These are phyloP conservation scores for Chaetothyriales sp. DNA, from an alignment of 2,329 filamentous ascomycete genomes.

Conservation along the genomic window DNA sequence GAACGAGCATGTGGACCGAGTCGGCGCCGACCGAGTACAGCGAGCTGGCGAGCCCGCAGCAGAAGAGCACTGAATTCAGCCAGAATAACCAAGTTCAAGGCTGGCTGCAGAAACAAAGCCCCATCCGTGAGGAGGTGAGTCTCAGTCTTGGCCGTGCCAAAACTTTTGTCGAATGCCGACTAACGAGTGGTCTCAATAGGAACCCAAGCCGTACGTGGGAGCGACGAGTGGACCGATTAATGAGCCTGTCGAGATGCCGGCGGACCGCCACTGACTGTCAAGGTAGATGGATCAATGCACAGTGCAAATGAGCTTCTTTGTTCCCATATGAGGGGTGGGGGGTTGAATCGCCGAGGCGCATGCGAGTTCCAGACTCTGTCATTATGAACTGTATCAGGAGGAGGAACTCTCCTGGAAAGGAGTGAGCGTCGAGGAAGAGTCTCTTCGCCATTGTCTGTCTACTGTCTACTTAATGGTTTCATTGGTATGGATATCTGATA, in stretches of 20 bases:
- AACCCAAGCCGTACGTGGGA: background rate
- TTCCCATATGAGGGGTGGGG: background rate
- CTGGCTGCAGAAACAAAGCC: background rate
- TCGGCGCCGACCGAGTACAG: background rate
- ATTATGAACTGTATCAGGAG: background rate
- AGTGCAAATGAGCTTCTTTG: no score
- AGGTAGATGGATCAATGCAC: no score
- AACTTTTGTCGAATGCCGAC: background rate
- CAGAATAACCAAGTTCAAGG: background rate
- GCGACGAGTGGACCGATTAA: background rate
- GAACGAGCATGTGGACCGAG: background rate
- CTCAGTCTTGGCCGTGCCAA: background rate
- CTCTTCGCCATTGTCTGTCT: background rate
- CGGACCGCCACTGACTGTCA: background rate
- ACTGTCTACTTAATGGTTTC: background rate
- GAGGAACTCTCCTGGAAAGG: background rate
- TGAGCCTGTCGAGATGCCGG: background rate
- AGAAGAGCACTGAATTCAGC: background rate
- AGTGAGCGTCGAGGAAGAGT: background rate
- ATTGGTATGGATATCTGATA: no score
- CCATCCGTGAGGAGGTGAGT: background rate
- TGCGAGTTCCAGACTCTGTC: background rate
- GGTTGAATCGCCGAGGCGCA: background rate
- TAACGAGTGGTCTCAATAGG: background rate
- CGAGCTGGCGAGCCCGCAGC: slow-evolving; percentile 16